Evolutionary conservation across 768 basidiomycete species (phyloP), one percentile per base, ranked within the genome.

Genomic region (Pleurotus sapidus): DNA sequence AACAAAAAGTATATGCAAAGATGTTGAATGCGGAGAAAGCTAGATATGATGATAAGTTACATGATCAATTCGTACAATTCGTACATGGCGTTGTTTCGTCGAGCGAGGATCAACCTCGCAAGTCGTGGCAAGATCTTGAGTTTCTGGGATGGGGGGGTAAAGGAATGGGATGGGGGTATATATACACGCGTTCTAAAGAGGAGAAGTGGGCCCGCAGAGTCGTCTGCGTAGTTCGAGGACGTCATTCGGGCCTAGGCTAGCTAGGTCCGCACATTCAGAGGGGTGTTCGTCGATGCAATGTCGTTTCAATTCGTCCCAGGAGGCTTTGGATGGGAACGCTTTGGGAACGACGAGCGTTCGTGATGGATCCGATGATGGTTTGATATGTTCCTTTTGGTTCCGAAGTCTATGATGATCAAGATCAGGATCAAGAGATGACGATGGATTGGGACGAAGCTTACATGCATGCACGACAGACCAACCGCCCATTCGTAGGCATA

Each of bases 401-500:
- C 38, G 39, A 20, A 54, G 51, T 39, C 42, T 45, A 20, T 20
- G 20, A 20, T 11, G 30, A 34, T 34, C 30, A 34, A 9, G 0
- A 34, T 34, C 8, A 11, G 27, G 7, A 6, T 30, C 6, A 30
- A 9, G 27, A 30, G 27, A 7, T 34, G 30, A 34, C 30, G 9
- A 34, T 8, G 30, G 9, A 34, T 34, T 4, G 30, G 8, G 30
- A 11, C 30, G 48, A 23, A 30, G 71, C 74, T 65, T 58, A 75
- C 73, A 69, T 57, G 56, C 76, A 77, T 37, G 71, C 72, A 15
- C 74, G 68, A 57, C 76, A 77, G n/a, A 72, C 67, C 4, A 75
- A 63, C 27, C 60, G 59, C 14, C 66, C 70, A 25, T 70, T 64
- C 25, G 49, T 46, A 5, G 67, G 64, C 24, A 69, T 50, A 55